Base-by-base conservation (phyloP, 495 filamentous ascomycete species). In the Delitschia confertaspora region DNA sequence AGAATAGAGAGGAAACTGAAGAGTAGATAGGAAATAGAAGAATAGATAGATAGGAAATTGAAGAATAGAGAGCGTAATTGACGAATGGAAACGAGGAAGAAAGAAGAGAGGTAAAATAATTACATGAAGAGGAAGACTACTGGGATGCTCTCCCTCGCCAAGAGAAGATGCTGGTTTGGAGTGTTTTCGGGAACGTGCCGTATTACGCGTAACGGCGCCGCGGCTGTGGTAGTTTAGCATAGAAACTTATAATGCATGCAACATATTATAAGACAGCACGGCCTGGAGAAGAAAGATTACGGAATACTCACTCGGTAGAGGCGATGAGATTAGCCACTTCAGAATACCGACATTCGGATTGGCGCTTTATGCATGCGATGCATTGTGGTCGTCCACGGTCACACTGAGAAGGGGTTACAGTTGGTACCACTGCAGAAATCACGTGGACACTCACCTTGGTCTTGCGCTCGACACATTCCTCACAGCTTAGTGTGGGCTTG, bases 401-500 rank as follows among this genome's bases (percentile, higher is more conserved):
- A 58, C 71, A 71, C 64, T 70, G 54, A 37, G 27, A 49, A 33
- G 51, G 32, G 17, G 22, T 24, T 43, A n/a, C 36, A 34, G 1
- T 53, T 33, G 40, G 30, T 20, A 43, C 35, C 27, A 40, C 38
- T 25, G 4, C 19, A 19, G 10, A 16, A 45, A 29, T 24, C 24
- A n/a, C 17, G 43, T 19, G 4, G 31, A 16, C 25, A 13, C 9
- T 31, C 14, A 32, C 77, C 68, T 80, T 82, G 10, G 77, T 82
- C 61, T 83, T 82, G 39, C 77, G 67, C 60, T 78, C 76, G 24
- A 83, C 79, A 57, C 81, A 85, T 49, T 82, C 79, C 42, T 74
- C 68, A 56, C 80, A 85, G 29, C 78, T 82, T 29, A 85, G 54
- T 1, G 80, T 85, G 3, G 80, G 80, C 55, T 85, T 85, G 62